A percentile compares a stretch with the other conserved stretches of the same genome.
Evolutionary conservation across 208 protist genomes (phyloP).

Genomic region (Crithidia bombi): DNA sequence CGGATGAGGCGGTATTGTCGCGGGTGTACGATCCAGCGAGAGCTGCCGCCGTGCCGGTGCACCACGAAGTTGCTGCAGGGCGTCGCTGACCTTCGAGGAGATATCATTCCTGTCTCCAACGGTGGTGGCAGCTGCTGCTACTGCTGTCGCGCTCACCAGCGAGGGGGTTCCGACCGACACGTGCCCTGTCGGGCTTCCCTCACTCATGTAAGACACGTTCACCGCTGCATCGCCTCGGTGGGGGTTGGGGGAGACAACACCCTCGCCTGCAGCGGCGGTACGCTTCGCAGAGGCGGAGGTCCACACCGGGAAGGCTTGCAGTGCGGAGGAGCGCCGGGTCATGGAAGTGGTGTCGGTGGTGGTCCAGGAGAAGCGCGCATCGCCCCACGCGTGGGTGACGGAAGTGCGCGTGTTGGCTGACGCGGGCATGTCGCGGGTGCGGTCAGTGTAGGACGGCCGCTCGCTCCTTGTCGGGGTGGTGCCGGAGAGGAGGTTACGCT

Average conservation of each 20-base stretch:
- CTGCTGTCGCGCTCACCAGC: not conserved
- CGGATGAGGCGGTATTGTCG: not conserved
- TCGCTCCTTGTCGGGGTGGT: slow-evolving; percentile 1
- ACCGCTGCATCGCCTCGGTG: not conserved
- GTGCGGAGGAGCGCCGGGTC: not conserved
- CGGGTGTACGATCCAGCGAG: slow-evolving; percentile 29
- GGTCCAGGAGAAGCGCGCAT: not conserved
- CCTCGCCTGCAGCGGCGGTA: not conserved
- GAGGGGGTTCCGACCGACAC: not conserved
- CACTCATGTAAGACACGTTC: slow-evolving; percentile 18
- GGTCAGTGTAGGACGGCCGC: not conserved
- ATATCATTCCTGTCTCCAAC: not conserved
- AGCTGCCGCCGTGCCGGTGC: slow-evolving; percentile 11
- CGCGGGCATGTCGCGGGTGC: not conserved
- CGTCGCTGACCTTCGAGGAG: not conserved
- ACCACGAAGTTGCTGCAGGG: not conserved
- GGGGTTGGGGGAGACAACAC: not conserved
- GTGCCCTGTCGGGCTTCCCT: not conserved
- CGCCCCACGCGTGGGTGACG: not conserved
- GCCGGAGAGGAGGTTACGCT: slow-evolving; percentile 17
- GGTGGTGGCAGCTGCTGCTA: not conserved
- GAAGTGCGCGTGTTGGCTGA: not conserved
- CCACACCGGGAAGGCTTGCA: not conserved
- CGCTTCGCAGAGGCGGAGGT: not conserved
- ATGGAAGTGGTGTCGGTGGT: not conserved